phyloP scores from a whole-genome alignment of 2,329 filamentous ascomycete genomes.

The Teratosphaeria viscida region DNA sequence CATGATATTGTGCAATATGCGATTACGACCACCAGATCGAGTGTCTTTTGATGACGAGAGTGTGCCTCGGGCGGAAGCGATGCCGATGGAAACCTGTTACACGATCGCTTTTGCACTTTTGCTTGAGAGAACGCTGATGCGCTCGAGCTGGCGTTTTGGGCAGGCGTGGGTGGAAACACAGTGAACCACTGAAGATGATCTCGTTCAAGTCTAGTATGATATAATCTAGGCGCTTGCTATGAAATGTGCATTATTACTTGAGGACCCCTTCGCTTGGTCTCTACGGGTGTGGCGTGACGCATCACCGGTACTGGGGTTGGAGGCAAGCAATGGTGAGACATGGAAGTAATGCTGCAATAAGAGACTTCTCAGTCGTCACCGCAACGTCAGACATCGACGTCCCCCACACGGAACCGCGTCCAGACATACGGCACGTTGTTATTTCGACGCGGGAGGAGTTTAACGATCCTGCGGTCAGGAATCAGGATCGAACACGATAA shows the following conservation, averaged over 20 bases:
- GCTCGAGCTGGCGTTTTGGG: background rate
- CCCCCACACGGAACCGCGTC: no score
- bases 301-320: no score
- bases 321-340: no score
- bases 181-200: background rate
- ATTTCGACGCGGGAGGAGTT: no score
- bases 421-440: no score
- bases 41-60: background rate
- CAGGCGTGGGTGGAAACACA: background rate
- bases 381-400: no score
- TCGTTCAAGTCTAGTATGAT: background rate
- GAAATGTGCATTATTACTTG: background rate
- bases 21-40: background rate
- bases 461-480: no score
- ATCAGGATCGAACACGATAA: no score
- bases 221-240: background rate
- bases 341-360: no score
- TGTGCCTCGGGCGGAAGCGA: background rate
- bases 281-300: no score
- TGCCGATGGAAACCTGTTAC: background rate
- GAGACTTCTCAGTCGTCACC: no score
- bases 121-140: background rate
- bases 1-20: background rate
- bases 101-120: background rate
- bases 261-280: background rate